Conservation (phyloP, 257 asterid species). For the Lavandula angustifolia region DNA sequence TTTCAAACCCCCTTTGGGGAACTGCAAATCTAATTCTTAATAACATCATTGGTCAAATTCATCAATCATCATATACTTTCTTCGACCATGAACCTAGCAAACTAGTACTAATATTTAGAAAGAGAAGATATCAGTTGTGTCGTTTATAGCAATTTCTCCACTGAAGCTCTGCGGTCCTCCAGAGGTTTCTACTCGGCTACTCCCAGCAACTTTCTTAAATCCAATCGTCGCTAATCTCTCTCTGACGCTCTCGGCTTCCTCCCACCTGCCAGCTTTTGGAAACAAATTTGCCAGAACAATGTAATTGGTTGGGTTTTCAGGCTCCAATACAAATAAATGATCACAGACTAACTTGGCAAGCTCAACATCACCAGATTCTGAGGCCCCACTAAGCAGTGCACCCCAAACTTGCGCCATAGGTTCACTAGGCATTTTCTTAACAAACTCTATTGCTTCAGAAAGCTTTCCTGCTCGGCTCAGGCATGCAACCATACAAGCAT, state of each 20-base stretch:
- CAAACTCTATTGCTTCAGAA: conserved; percentile 62
- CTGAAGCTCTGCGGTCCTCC: conserved; percentile 38
- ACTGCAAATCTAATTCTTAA: conserved; percentile 11
- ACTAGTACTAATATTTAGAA: conserved; percentile 24
- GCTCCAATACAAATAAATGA: conserved; percentile 63
- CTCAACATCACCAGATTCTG: conserved; percentile 61
- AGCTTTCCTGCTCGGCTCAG: conserved; percentile 70
- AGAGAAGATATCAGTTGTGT: conserved; percentile 16
- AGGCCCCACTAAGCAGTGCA: conserved; percentile 80
- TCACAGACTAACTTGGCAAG: conserved; percentile 58
- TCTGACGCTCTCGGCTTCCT: conserved; percentile 72
- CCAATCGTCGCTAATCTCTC: conserved; percentile 47
- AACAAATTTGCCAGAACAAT: conserved; percentile 73
- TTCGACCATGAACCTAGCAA: conserved; percentile 28
- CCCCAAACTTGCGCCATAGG: conserved; percentile 80
- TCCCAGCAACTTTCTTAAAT: conserved; percentile 73
- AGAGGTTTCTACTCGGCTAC: conserved; percentile 69
- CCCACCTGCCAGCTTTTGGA: conserved; percentile 79
- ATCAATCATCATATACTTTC: conserved; percentile 22
- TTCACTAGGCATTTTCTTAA: conserved; percentile 63
- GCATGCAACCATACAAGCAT: conserved; percentile 75
- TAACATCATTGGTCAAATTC: conserved; percentile 36
- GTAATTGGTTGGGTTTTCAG: conserved; percentile 67
- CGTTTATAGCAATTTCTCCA: conserved; percentile 35
- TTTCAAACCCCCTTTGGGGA: neutral